Conservation (phyloP, 2,329 filamentous ascomycete species). For the Penicillium italicum region DNA sequence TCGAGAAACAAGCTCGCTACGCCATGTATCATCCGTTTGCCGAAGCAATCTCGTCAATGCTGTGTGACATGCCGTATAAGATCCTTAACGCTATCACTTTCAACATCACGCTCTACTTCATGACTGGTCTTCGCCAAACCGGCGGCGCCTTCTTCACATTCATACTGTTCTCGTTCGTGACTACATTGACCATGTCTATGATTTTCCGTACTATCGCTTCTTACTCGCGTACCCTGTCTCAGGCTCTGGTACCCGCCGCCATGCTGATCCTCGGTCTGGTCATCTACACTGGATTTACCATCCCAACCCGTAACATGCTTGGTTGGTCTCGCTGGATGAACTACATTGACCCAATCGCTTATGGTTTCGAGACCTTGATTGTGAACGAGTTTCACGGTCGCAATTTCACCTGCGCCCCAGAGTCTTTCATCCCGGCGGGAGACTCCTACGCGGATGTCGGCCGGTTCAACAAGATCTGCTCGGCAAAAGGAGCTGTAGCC, state of each 20-base stretch:
- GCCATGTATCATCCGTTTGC: slow-evolving; percentile 27
- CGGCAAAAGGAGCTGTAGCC: slow-evolving; percentile 55
- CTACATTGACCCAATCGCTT: slow-evolving; percentile 9
- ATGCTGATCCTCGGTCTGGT: slow-evolving; percentile 6
- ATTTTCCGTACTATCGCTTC: slow-evolving; percentile 77
- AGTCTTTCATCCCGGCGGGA: slow-evolving; percentile 43
- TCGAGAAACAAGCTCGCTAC: slow-evolving; percentile 28
- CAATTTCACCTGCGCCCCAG: slow-evolving; percentile 47
- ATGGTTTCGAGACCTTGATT: slow-evolving; percentile 7
- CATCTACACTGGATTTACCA: slow-evolving; percentile 9
- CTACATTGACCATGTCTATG: slow-evolving; percentile 77
- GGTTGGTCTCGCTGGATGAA: slow-evolving; percentile 11
- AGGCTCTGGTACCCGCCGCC: slow-evolving; percentile 26
- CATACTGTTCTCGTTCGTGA: slow-evolving; percentile 69
- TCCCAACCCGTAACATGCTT: slow-evolving; percentile 8
- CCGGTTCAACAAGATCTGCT: slow-evolving; percentile 52
- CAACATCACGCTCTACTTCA: slow-evolving; percentile 79
- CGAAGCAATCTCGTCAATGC: slow-evolving; percentile 14
- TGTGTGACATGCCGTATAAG: slow-evolving; percentile 66
- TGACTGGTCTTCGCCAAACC: slow-evolving; percentile 73
- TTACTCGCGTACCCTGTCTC: slow-evolving; percentile 62
- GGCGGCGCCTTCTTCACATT: slow-evolving; percentile 81
- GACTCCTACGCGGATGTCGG: slow-evolving; percentile 36
- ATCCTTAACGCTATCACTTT: slow-evolving; percentile 69
- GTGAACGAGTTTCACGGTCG: slow-evolving; percentile 71